phyloP scores from a whole-genome alignment of 2,329 filamentous ascomycete genomes.

The Sporothrix luriei region DNA sequence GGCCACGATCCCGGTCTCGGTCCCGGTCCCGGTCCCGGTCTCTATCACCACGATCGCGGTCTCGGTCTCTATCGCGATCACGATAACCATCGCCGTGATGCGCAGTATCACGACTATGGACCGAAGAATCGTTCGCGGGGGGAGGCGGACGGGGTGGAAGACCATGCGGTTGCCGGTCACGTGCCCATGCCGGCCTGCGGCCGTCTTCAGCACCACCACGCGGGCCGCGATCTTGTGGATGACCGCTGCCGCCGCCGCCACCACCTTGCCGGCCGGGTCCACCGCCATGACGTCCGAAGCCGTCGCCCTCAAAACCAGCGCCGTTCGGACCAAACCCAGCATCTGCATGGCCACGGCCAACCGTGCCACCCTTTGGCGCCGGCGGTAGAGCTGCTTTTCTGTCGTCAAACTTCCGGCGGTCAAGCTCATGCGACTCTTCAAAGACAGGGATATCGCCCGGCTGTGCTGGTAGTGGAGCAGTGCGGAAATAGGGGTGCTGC shows the following conservation, averaged over 20 bases:
- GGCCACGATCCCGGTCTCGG: slow-evolving; percentile 21
- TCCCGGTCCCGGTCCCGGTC: slow-evolving; percentile 19
- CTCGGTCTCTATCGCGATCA: slow-evolving; percentile 44
- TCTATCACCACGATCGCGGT: slow-evolving; percentile 33
- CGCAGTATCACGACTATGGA: slow-evolving; percentile 43
- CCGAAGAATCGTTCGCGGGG: slow-evolving; percentile 46
- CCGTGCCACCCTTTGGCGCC: slow-evolving; percentile 86
- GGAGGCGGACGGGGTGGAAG: slow-evolving; percentile 56
- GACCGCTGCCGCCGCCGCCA: slow-evolving; percentile 2
- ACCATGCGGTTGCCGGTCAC: slow-evolving; percentile 51
- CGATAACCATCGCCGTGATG: slow-evolving; percentile 50
- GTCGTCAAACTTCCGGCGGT: slow-evolving; percentile 85
- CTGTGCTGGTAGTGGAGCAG: slow-evolving; percentile 72
- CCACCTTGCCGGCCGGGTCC: slow-evolving; percentile 48
- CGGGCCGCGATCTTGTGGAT: slow-evolving; percentile 33
- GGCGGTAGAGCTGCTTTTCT: slow-evolving; percentile 83
- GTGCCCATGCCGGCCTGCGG: slow-evolving; percentile 57
- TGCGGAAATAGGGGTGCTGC: slow-evolving; percentile 88
- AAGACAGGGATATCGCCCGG: slow-evolving; percentile 89
- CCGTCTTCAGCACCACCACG: slow-evolving; percentile 44
- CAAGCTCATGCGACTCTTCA: slow-evolving; percentile 95
- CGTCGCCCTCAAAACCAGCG: slow-evolving; percentile 54
- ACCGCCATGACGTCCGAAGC: slow-evolving; percentile 55
- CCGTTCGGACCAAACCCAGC: slow-evolving; percentile 52
- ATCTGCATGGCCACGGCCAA: slow-evolving; percentile 68